phyloP scores from a whole-genome alignment of 2,329 filamentous ascomycete species.

The Decorospora gaudefroyi region DNA sequence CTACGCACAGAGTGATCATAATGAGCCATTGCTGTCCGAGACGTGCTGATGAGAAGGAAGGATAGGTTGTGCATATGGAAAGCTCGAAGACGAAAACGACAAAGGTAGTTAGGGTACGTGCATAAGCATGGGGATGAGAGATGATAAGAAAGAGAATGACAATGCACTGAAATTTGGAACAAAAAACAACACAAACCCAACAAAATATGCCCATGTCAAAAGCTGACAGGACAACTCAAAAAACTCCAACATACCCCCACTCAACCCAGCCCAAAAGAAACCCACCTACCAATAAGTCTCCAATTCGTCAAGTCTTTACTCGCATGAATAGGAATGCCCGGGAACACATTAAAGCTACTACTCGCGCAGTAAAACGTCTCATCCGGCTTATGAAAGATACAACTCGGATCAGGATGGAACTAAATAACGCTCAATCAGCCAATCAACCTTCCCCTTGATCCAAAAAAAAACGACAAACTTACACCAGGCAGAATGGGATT shows the following conservation, averaged over 20 bases:
- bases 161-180: background rate
- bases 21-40: no score
- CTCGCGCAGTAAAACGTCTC: constrained; percentile 59
- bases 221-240: no score
- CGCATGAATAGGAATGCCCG: constrained; percentile 59
- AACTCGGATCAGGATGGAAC: constrained; percentile 57
- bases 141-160: no score
- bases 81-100: no score
- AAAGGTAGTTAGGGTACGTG: no score
- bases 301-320: constrained; percentile 58
- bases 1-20: background rate
- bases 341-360: constrained; percentile 59
- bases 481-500: constrained; percentile 57
- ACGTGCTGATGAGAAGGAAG: no score
- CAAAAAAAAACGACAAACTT: background rate
- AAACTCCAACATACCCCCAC: no score
- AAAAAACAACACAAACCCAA: background rate
- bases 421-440: background rate
- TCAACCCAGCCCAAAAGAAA: no score
- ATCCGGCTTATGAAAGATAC: constrained; percentile 49
- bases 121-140: no score
- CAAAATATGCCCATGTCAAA: no score
- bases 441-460: background rate
- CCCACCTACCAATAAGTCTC: constrained; percentile 49
- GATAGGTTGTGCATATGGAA: no score